Conservation (phyloP, 768 basidiomycete genomes). For the Calocybe gangraenosa region DNA sequence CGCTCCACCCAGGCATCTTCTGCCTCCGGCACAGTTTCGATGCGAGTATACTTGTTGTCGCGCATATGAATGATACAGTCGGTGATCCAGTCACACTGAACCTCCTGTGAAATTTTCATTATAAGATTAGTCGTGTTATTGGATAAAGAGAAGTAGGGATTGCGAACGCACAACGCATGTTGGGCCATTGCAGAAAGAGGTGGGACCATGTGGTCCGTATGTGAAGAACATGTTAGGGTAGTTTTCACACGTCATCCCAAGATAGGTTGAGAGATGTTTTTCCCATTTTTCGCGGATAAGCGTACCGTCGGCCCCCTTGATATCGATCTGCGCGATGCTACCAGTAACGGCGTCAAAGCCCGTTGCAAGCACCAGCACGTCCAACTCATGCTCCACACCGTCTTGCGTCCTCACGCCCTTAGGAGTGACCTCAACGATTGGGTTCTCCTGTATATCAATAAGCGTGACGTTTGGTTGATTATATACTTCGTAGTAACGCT, state of each 20-base stretch:
- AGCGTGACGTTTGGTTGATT: constrained; percentile 20
- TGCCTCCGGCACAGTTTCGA: constrained; percentile 6
- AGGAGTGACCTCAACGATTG: constrained; percentile 16
- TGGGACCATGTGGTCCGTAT: constrained; percentile 22
- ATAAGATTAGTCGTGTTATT: not conserved
- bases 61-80: constrained; percentile 12
- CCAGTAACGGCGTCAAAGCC: constrained; percentile 22
- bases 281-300: constrained; percentile 19
- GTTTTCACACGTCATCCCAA: constrained; percentile 17
- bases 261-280: constrained; percentile 16
- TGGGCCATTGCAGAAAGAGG: constrained; percentile 21
- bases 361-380: constrained; percentile 19
- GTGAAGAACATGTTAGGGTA: constrained; percentile 23
- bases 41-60: constrained; percentile 8
- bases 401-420: constrained; percentile 17
- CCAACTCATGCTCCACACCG: constrained; percentile 16
- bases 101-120: constrained; percentile 13
- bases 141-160: not conserved
- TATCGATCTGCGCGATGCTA: constrained; percentile 18
- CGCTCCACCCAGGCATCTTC: constrained; percentile 9
- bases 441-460: constrained; percentile 16
- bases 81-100: constrained; percentile 21
- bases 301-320: constrained; percentile 16
- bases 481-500: constrained; percentile 19
- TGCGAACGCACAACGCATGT: constrained; percentile 16